Evolutionary conservation across 225 moss, liverwort and hornwort genomes (phyloP).

Genomic region (Pseudoscleropodium purum): DNA sequence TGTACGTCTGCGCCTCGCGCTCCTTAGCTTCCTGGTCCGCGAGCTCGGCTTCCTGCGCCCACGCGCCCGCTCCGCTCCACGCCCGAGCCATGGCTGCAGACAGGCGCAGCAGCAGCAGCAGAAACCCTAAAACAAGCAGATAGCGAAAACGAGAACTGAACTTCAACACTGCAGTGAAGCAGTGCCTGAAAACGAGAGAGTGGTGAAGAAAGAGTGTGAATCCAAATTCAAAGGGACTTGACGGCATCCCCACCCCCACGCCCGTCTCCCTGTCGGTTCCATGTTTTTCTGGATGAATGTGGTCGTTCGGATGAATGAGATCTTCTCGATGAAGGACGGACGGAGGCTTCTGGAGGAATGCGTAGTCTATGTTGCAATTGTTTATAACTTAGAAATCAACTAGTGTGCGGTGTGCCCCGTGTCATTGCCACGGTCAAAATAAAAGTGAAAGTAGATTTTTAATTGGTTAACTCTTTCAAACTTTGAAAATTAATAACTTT

Average conservation of each 20-base stretch:
- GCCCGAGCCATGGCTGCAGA: slow-evolving; percentile 63
- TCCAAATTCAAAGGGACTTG: not conserved
- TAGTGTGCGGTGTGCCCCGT: too few species aligned
- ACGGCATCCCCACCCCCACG: not conserved
- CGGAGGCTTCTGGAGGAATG: not conserved
- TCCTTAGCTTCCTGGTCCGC: slow-evolving; percentile 88
- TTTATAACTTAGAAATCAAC: not conserved
- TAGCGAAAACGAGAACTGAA: not conserved
- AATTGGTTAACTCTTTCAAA: too few species aligned
- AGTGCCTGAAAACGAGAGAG: not conserved
- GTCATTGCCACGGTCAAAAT: too few species aligned
- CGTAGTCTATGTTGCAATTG: not conserved
- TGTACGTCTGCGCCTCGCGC: slow-evolving; percentile 38
- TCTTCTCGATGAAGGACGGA: not conserved
- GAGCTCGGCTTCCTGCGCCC: slow-evolving; percentile 96
- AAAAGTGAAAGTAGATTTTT: too few species aligned
- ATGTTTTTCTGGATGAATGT: not conserved
- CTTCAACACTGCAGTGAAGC: not conserved
- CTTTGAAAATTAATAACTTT: too few species aligned
- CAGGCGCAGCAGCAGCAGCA: not conserved
- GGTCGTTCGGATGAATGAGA: not conserved
- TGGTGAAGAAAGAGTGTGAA: not conserved
- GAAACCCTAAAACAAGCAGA: slow-evolving; percentile 8
- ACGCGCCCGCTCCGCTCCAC: slow-evolving; percentile 87
- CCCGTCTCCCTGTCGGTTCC: not conserved